Percentiles rank a stretch among this genome's conserved stretches.
Evolutionary conservation across 352 stramenopile genomes (phyloP).

Genomic region (Pythium pyrilobum): DNA sequence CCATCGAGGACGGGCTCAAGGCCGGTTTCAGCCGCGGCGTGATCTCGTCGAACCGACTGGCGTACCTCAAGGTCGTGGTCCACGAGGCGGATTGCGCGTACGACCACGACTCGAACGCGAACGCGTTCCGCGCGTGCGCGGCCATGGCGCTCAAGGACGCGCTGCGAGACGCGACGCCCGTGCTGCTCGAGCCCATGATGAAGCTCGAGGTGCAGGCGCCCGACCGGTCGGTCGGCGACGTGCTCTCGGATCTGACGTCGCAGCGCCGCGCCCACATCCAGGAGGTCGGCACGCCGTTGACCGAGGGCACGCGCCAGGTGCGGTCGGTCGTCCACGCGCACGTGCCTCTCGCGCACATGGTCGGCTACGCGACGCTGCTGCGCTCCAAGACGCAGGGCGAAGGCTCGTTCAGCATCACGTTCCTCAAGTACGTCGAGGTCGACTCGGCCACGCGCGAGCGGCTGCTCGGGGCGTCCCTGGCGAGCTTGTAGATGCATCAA

Average conservation of each 20-base stretch:
- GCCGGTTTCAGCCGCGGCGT: constrained; percentile 55
- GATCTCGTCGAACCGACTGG: constrained; percentile 51
- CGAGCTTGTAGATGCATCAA: background rate
- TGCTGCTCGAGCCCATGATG: constrained; percentile 77
- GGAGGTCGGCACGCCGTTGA: constrained; percentile 38
- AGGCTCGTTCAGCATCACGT: constrained; percentile 74
- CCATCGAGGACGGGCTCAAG: constrained; percentile 62
- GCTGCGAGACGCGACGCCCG: constrained; percentile 42
- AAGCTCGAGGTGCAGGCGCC: constrained; percentile 63
- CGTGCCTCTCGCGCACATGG: constrained; percentile 69
- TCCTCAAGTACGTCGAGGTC: constrained; percentile 63
- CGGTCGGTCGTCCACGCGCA: constrained; percentile 59
- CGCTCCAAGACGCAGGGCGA: constrained; percentile 78
- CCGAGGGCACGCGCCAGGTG: constrained; percentile 20
- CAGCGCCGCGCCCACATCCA: constrained; percentile 64
- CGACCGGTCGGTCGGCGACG: constrained; percentile 57
- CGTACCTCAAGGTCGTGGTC: constrained; percentile 58
- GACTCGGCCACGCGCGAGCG: constrained; percentile 46
- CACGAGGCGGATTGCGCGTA: constrained; percentile 54
- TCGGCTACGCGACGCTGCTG: constrained; percentile 73
- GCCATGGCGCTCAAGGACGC: constrained; percentile 50
- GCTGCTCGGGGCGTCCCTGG: constrained; percentile 7
- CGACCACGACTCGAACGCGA: constrained; percentile 60
- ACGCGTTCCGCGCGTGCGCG: constrained; percentile 54
- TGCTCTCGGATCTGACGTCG: constrained; percentile 71